Conservation (phyloP, 768 basidiomycete species). For the Pulveroboletus sp. region DNA sequence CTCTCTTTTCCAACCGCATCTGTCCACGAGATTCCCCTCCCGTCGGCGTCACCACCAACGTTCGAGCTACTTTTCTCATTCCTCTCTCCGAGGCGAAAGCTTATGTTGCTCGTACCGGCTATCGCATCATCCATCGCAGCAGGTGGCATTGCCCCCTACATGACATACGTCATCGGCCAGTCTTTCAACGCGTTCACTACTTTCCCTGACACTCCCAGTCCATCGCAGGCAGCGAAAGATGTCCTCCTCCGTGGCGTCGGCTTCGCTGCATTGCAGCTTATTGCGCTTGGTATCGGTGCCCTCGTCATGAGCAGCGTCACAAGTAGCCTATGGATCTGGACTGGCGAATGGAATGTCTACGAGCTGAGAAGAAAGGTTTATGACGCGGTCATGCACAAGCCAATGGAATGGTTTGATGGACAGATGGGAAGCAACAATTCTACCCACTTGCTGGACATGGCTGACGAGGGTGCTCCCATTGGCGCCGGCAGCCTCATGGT, state of each 20-base stretch:
- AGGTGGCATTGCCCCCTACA: slow-evolving; percentile 76
- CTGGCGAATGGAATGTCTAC: slow-evolving; percentile 75
- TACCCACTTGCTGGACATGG: slow-evolving; percentile 30
- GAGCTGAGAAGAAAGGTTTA: slow-evolving; percentile 68
- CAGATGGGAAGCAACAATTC: slow-evolving; percentile 60
- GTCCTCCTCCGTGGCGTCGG: slow-evolving; percentile 54
- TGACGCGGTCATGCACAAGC: slow-evolving; percentile 56
- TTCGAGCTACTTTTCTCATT: slow-evolving; percentile 65
- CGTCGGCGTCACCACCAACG: slow-evolving; percentile 41
- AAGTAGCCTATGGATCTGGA: slow-evolving; percentile 79
- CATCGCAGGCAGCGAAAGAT: slow-evolving; percentile 41
- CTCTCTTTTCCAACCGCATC: slow-evolving; percentile 11
- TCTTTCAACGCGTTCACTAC: slow-evolving; percentile 68
- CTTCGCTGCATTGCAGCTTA: slow-evolving; percentile 57
- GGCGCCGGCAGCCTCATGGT: slow-evolving; percentile 92
- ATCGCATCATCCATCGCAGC: slow-evolving; percentile 54
- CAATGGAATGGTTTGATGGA: slow-evolving; percentile 89
- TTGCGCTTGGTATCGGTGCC: slow-evolving; percentile 60
- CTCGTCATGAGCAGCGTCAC: slow-evolving; percentile 71
- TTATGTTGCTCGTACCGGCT: slow-evolving; percentile 60
- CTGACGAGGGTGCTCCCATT: slow-evolving; percentile 45
- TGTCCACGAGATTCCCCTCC: slow-evolving; percentile 15
- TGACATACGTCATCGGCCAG: slow-evolving; percentile 77
- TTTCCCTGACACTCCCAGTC: slow-evolving; percentile 43
- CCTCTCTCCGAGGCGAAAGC: slow-evolving; percentile 50